These are phyloP conservation scores for Globisporangium okanoganense DNA, from an alignment of 352 stramenopile species.

Conservation along the genomic window DNA sequence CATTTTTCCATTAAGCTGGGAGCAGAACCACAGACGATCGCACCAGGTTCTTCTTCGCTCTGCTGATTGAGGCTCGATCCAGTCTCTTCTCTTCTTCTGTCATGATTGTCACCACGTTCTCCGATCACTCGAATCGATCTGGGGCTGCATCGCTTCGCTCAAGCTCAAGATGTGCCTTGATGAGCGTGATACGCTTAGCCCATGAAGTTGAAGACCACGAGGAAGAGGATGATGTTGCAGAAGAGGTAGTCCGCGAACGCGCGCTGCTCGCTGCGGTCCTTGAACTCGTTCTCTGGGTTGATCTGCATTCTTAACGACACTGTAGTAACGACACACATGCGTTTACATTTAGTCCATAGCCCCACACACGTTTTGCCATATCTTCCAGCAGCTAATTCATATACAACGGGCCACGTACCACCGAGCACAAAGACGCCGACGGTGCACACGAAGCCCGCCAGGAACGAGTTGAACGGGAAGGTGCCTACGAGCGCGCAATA, in stretches of 20 bases:
- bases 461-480: constrained; percentile 93
- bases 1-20: not conserved
- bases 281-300: constrained; percentile 82
- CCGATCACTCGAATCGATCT: not conserved
- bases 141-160: not conserved
- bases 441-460: constrained; percentile 88
- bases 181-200: constrained; percentile 44
- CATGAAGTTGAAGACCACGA: constrained; percentile 94
- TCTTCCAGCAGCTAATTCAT: too few species aligned
- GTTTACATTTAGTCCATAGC: too few species aligned
- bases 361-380: too few species aligned
- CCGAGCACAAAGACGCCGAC: constrained; percentile 89
- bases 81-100: too few species aligned
- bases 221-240: constrained; percentile 92
- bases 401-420: constrained; percentile 37
- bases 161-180: not conserved
- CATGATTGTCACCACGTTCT: not conserved
- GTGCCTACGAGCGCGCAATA: constrained; percentile 89
- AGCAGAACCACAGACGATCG: not conserved
- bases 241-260: constrained; percentile 91
- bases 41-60: not conserved
- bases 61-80: too few species aligned
- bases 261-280: constrained; percentile 78
- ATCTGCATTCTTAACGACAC: constrained; percentile 90
- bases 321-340: constrained; percentile 14